Base-by-base conservation (phyloP, 352 stramenopile species). In the Globisporangium ultimum region DNA sequence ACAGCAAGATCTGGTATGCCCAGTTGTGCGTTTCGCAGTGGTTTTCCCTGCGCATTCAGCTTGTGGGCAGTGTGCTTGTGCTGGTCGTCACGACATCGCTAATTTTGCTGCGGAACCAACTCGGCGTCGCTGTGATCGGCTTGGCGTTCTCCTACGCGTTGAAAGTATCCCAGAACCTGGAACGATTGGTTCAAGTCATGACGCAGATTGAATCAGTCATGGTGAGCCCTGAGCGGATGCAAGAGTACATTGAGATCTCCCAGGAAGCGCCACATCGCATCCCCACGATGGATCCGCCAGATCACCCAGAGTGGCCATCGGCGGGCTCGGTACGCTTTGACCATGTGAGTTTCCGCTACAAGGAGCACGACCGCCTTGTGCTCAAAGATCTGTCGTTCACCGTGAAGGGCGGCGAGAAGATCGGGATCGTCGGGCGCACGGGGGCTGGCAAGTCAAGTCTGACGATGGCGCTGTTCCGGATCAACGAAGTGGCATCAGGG, bases 131-230 rank as follows among this genome's bases (percentile, higher is more conserved):
- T 85, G 1, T 67, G 18, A 81, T 91, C 24, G 93, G 79, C 8
- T 63, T 98, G 5, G 70, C 96, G 1, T 94, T 98, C 47, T 90
- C 87, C 18, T 98, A 96, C 77, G 76, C 96, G 12, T 68, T 93
- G 9, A 91, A 93, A 48, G 86, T 98, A 14, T 93, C 82, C 0
- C 70, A 78, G 12, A 90, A 67, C 45, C 72, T 88, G 0, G 94
- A 98, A 63, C 78, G 79, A 11, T 63, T 92, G 1, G 84, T 97
- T 13, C 93, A 88, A 10, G 76, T 81, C 1, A 51, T 72, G 38
- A 76, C 64, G 8, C 62, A 68, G 17, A 55, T 81, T 12, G 68
- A 84, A 55, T 76, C 50, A 60, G 95, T 53, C 56, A 97, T 97
- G 88, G 91, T 91, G 24, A 94, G 86, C 41, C 87, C 96, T 0